Conservation (phyloP, 2,329 filamentous ascomycete species). For the Helicocarpus griseus region DNA sequence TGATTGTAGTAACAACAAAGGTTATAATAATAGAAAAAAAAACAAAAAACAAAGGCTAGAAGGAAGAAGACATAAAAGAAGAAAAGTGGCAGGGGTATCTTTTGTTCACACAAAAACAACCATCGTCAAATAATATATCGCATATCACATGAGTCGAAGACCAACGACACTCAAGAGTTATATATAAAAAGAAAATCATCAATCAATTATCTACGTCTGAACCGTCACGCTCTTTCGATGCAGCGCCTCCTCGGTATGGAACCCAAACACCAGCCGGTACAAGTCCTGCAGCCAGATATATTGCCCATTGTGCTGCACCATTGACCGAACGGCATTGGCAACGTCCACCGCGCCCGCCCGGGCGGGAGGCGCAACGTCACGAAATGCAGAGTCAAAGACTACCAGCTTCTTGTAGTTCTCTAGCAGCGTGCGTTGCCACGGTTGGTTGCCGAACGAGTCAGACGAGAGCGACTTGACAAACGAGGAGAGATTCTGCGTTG, state of each 20-base stretch:
- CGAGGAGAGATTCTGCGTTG: slow-evolving; percentile 51
- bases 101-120: no score
- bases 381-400: slow-evolving; percentile 59
- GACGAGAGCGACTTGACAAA: slow-evolving; percentile 69
- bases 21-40: no score
- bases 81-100: no score
- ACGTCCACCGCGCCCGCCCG: slow-evolving; percentile 56
- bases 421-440: slow-evolving; percentile 62
- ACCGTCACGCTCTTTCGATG: slow-evolving; percentile 50
- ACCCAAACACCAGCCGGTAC: slow-evolving; percentile 76
- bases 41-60: no score
- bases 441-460: slow-evolving; percentile 65
- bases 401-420: slow-evolving; percentile 75
- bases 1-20: no score
- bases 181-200: no score
- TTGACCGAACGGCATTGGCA: slow-evolving; percentile 66
- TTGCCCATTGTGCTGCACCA: slow-evolving; percentile 56
- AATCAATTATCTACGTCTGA: slow-evolving; percentile 24
- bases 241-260: slow-evolving; percentile 68
- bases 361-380: slow-evolving; percentile 27
- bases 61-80: no score
- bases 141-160: no score
- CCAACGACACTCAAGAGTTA: no score
- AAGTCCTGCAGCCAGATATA: slow-evolving; percentile 75
- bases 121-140: no score